Conservation (phyloP, 305 asterid genomes). For the Caryopteris hybrid region DNA sequence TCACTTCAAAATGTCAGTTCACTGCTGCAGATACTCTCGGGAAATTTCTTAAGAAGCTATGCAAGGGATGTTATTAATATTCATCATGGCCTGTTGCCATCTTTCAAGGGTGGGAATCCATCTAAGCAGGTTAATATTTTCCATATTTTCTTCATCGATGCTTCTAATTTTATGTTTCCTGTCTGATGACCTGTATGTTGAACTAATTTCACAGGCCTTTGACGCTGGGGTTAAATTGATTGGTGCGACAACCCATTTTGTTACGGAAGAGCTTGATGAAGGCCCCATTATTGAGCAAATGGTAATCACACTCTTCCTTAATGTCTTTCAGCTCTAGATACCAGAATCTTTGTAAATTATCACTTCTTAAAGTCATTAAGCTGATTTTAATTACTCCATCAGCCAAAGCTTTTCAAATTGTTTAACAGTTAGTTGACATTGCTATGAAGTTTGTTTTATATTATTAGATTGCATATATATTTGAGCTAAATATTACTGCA, state of each 20-base stretch:
- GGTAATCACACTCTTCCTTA: slow-evolving; percentile 39
- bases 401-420: slow-evolving; percentile 8
- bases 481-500: not conserved
- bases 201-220: slow-evolving; percentile 54
- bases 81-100: slow-evolving; percentile 94
- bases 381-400: slow-evolving; percentile 1
- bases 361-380: not conserved
- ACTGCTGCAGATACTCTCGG: slow-evolving; percentile 70
- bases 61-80: slow-evolving; percentile 81
- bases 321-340: slow-evolving; percentile 2
- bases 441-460: not conserved
- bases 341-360: not conserved
- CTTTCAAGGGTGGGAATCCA: slow-evolving; percentile 93
- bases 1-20: slow-evolving; percentile 19
- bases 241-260: slow-evolving; percentile 94
- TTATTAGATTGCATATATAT: not conserved
- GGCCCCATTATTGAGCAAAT: slow-evolving; percentile 98
- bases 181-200: not conserved
- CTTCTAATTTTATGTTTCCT: not conserved
- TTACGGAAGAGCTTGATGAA: slow-evolving; percentile 85
- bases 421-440: not conserved
- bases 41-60: slow-evolving; percentile 62
- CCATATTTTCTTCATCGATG: not conserved
- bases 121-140: slow-evolving; percentile 64
- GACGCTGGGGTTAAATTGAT: slow-evolving; percentile 96